Evolutionary conservation across 2,329 filamentous ascomycete species (phyloP).

Genomic region (Helicocarpus griseus): DNA sequence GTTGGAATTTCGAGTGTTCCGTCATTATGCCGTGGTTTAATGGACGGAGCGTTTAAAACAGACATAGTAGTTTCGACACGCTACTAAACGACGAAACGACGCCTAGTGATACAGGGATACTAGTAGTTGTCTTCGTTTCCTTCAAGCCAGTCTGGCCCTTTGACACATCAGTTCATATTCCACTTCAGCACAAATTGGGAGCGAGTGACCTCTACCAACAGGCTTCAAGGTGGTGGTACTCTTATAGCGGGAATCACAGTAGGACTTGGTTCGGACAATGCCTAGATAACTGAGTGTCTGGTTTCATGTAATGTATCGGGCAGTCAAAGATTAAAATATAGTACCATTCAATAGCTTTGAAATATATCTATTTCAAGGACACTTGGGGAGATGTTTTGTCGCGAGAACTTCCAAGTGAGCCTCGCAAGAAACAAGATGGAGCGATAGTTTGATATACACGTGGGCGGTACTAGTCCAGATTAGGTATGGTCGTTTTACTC

Average conservation of each 20-base stretch:
- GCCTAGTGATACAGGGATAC: too few species aligned
- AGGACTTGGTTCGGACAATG: not conserved
- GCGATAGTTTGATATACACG: not conserved
- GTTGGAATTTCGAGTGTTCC: slow-evolving; percentile 29
- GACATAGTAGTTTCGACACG: not conserved
- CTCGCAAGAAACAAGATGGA: too few species aligned
- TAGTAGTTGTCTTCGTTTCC: not conserved
- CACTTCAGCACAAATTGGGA: not conserved
- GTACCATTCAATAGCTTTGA: too few species aligned
- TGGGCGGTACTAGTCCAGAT: not conserved
- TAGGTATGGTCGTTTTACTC: not conserved
- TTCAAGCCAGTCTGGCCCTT: not conserved
- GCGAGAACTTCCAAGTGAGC: too few species aligned
- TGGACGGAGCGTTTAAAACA: slow-evolving; percentile 6
- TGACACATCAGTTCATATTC: not conserved
- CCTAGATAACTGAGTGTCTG: not conserved
- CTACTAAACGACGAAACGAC: too few species aligned
- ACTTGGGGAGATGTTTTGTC: too few species aligned
- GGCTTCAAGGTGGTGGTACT: too few species aligned
- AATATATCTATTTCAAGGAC: too few species aligned
- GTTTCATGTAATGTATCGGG: not conserved
- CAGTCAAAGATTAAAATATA: not conserved
- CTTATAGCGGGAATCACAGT: not conserved
- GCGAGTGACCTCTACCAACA: not conserved
- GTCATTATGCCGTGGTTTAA: slow-evolving; percentile 15